Evolutionary conservation across 768 basidiomycete genomes (phyloP).

Genomic region (Termitomyces sp.): DNA sequence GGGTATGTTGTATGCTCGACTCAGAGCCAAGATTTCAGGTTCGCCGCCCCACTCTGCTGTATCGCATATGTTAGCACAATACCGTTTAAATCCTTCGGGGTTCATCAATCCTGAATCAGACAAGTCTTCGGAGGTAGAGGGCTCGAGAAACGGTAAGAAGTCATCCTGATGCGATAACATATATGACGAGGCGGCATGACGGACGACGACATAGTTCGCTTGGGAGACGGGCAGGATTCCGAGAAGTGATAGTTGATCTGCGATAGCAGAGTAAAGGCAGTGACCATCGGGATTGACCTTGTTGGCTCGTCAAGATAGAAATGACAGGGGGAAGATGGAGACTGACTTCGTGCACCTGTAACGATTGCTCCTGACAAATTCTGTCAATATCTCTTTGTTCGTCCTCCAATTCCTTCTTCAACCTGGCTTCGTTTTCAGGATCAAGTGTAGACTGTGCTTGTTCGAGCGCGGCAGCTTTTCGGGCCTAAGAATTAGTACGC

Average conservation of each 20-base stretch:
- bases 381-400: slow-evolving; percentile 61
- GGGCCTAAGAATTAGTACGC: slow-evolving; percentile 38
- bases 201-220: slow-evolving; percentile 56
- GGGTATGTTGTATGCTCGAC: slow-evolving; percentile 71
- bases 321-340: background rate
- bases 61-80: slow-evolving; percentile 72
- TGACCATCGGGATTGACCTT: slow-evolving; percentile 95
- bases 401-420: slow-evolving; percentile 60
- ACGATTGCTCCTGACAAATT: slow-evolving; percentile 58
- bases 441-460: slow-evolving; percentile 48
- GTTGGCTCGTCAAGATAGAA: background rate
- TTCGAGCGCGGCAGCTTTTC: slow-evolving; percentile 63
- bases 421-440: slow-evolving; percentile 49
- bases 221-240: slow-evolving; percentile 52
- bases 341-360: slow-evolving; percentile 62
- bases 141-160: slow-evolving; percentile 90
- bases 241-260: slow-evolving; percentile 82
- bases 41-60: slow-evolving; percentile 97
- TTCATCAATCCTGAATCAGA: slow-evolving; percentile 69
- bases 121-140: slow-evolving; percentile 64
- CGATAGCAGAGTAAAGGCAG: slow-evolving; percentile 91
- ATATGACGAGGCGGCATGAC: slow-evolving; percentile 71
- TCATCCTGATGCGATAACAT: slow-evolving; percentile 81
- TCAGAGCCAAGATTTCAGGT: slow-evolving; percentile 90
- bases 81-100: slow-evolving; percentile 54